phyloP scores from a whole-genome alignment of 495 filamentous ascomycete genomes.

The Penicillium paradoxum region DNA sequence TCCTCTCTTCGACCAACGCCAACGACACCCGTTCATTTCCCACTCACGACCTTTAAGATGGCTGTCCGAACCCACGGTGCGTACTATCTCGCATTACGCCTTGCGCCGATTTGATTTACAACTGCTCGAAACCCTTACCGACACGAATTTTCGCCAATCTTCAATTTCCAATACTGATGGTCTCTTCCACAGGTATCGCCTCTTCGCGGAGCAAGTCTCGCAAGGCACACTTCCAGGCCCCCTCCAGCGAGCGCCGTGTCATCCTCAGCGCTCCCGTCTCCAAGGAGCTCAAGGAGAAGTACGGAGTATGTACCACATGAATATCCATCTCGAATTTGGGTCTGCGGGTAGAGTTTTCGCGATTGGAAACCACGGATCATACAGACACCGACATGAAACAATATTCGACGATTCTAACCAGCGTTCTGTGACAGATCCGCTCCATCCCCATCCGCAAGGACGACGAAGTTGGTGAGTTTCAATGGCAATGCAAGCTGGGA shows the following conservation, averaged over 20 bases:
- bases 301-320: conserved; percentile 63
- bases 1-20: conserved; percentile 34
- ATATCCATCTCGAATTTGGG: background rate
- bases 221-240: conserved; percentile 93
- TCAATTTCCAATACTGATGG: conserved; percentile 22
- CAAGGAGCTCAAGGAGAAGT: conserved; percentile 94
- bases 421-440: conserved; percentile 61
- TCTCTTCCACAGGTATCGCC: conserved; percentile 51
- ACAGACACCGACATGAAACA: conserved; percentile 4
- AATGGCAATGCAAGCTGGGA: background rate
- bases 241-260: conserved; percentile 81
- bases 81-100: conserved; percentile 14
- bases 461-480: conserved; percentile 65
- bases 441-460: conserved; percentile 97
- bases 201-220: conserved; percentile 95
- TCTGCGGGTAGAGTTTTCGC: background rate
- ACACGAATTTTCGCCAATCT: conserved; percentile 7
- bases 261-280: conserved; percentile 92
- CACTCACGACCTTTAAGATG: conserved; percentile 37
- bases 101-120: conserved; percentile 1
- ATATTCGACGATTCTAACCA: conserved; percentile 11
- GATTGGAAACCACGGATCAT: background rate
- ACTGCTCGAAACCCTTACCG: conserved; percentile 1
- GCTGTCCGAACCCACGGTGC: conserved; percentile 38
- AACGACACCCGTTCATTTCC: conserved; percentile 28